phyloP scores from a whole-genome alignment of 2,329 filamentous ascomycete species.

The Helminthosporium solani region DNA sequence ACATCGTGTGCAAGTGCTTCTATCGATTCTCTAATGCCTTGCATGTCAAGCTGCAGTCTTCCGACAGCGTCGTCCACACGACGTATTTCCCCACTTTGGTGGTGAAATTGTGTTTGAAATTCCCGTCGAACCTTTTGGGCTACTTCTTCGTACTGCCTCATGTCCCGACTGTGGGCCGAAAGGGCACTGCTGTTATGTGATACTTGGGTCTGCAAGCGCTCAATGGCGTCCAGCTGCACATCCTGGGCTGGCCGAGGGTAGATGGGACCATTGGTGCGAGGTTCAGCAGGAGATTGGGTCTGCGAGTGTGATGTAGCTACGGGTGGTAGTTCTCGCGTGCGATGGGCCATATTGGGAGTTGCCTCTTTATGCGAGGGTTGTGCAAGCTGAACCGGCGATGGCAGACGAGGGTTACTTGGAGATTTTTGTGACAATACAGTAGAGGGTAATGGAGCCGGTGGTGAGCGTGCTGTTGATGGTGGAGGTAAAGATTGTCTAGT shows the following conservation, averaged over 20 bases:
- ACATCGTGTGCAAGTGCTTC: conserved; percentile 34
- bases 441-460: conserved; percentile 1
- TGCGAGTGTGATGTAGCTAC: conserved; percentile 7
- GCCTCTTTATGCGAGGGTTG: conserved; percentile 17
- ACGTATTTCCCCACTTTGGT: conserved; percentile 36
- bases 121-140: conserved; percentile 41
- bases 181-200: conserved; percentile 47
- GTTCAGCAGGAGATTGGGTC: conserved; percentile 14
- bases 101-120: conserved; percentile 29
- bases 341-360: conserved; percentile 14
- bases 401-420: conserved; percentile 15
- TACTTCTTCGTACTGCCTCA: conserved; percentile 29
- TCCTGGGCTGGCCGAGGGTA: conserved; percentile 33
- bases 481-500: conserved; percentile 21
- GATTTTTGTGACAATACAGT: conserved; percentile 17
- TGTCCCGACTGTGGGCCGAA: conserved; percentile 34
- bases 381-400: conserved; percentile 17
- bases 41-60: conserved; percentile 45
- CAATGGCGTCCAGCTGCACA: conserved; percentile 43
- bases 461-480: conserved; percentile 2
- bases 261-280: conserved; percentile 26
- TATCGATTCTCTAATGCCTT: conserved; percentile 39
- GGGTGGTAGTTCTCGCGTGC: conserved; percentile 17
- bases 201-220: conserved; percentile 51
- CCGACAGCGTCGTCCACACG: conserved; percentile 44